A percentile compares a stretch with the other conserved stretches of the same genome.
phyloP scores from a whole-genome alignment of 139 green algal species.

The Volvox reticuliferus region DNA sequence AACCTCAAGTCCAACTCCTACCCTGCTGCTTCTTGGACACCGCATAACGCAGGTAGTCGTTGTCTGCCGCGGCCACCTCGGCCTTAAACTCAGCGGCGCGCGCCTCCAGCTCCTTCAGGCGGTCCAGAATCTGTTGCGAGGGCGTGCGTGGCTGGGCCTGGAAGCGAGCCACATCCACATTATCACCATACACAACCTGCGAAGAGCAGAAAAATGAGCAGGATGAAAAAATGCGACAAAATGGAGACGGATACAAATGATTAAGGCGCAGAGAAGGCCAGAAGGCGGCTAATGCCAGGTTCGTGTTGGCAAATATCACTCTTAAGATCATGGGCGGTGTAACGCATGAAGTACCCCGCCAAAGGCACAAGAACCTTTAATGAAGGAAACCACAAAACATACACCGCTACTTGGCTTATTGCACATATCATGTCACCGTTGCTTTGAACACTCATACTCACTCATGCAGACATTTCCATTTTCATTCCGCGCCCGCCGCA shows the following conservation, averaged over 20 bases:
- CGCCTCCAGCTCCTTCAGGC: slow-evolving; percentile 48
- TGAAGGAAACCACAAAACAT: too few species aligned
- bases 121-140: slow-evolving; percentile 57
- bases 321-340: too few species aligned
- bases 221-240: not conserved
- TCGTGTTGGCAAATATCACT: too few species aligned
- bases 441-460: too few species aligned
- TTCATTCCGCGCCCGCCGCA: not conserved
- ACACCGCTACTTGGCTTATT: too few species aligned
- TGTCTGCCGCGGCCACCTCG: slow-evolving; percentile 49
- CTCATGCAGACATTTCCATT: not conserved
- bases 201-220: not conserved
- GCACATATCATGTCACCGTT: too few species aligned
- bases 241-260: not conserved
- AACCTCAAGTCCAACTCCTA: not conserved
- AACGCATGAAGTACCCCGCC: too few species aligned
- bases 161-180: slow-evolving; percentile 50
- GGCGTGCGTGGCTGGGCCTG: slow-evolving; percentile 55
- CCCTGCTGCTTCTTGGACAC: slow-evolving; percentile 60
- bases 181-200: slow-evolving; percentile 55
- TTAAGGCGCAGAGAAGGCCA: too few species aligned
- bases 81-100: slow-evolving; percentile 46
- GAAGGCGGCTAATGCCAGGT: too few species aligned
- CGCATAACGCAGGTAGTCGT: slow-evolving; percentile 59
- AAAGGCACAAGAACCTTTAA: too few species aligned